A percentile compares a stretch with the other conserved stretches of the same genome.
Conservation (phyloP, 2,329 filamentous ascomycete species). For the Epicoccum sorghinum region DNA sequence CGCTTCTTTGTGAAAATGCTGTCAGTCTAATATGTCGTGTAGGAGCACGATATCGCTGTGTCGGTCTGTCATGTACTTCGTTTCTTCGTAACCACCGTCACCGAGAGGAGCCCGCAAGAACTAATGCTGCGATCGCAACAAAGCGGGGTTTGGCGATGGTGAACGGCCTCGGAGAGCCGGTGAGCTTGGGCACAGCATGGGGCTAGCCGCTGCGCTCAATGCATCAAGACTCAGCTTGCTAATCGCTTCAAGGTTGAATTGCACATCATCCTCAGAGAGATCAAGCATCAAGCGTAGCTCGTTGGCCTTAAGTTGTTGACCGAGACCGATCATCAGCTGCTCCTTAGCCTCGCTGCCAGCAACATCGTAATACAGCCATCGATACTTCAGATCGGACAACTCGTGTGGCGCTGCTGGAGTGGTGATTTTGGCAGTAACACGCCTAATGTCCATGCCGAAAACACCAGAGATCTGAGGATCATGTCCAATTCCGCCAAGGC, state of each 20-base stretch:
- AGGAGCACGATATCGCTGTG: background rate
- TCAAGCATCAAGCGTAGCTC: conserved; percentile 47
- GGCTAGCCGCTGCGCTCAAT: conserved; percentile 43
- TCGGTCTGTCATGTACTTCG: conserved; percentile 6
- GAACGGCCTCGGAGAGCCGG: conserved; percentile 43
- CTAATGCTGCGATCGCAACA: conserved; percentile 23
- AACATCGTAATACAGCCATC: conserved; percentile 46
- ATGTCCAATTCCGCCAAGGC: conserved; percentile 36
- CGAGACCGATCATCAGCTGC: conserved; percentile 46
- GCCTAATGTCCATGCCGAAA: conserved; percentile 46
- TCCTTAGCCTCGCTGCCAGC: conserved; percentile 35
- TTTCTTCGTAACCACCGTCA: conserved; percentile 8
- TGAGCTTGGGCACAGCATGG: conserved; percentile 43
- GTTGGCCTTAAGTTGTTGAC: conserved; percentile 42
- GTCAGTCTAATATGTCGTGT: conserved; percentile 9
- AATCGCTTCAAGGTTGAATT: conserved; percentile 45
- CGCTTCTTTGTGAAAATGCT: background rate
- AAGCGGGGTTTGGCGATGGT: conserved; percentile 40
- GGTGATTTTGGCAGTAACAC: conserved; percentile 38
- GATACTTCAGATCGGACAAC: conserved; percentile 39
- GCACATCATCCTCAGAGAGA: conserved; percentile 43
- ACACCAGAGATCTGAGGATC: conserved; percentile 43
- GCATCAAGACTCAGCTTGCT: conserved; percentile 47
- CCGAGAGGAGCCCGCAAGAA: background rate
- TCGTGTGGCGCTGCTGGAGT: conserved; percentile 42